Evolutionary conservation across 176 grass and related monocot species (phyloP).

Genomic region (Cenchrus purpureus): DNA sequence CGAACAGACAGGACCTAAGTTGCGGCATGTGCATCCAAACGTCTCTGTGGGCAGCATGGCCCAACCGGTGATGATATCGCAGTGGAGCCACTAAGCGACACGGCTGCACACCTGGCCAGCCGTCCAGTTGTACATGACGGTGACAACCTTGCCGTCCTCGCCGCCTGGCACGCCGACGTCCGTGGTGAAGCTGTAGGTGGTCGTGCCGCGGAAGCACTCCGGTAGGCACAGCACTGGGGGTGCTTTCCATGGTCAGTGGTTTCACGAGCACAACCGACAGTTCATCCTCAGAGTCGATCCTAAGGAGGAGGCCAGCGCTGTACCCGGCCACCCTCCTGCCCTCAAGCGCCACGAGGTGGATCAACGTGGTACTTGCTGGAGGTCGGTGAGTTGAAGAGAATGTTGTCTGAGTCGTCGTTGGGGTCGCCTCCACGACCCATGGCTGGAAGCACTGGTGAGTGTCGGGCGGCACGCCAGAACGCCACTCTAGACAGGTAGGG

Average conservation of each 20-base stretch:
- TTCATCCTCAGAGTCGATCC: background rate
- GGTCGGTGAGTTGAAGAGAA: background rate
- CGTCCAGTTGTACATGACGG: background rate
- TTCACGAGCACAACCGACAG: slow-evolving; percentile 10
- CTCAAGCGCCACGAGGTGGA: background rate
- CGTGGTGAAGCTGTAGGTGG: background rate
- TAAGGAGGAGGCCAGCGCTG: slow-evolving; percentile 7
- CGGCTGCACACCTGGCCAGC: no score
- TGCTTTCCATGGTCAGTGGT: background rate
- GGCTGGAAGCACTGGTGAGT: background rate
- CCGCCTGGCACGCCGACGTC: background rate
- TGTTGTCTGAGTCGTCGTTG: background rate
- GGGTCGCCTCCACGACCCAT: slow-evolving; percentile 1
- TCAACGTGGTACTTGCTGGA: background rate
- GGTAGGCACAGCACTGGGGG: background rate
- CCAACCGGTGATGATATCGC: background rate
- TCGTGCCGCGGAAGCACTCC: background rate
- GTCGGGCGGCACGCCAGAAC: background rate
- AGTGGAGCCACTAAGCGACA: background rate
- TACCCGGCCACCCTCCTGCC: background rate
- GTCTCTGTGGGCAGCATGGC: background rate
- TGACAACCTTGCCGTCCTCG: background rate
- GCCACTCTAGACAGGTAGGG: background rate
- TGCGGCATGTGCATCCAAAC: background rate
- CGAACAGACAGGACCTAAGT: background rate